Evolutionary conservation across 2,329 filamentous ascomycete species (phyloP).

Genomic region (Aspergillus spinulosporus): DNA sequence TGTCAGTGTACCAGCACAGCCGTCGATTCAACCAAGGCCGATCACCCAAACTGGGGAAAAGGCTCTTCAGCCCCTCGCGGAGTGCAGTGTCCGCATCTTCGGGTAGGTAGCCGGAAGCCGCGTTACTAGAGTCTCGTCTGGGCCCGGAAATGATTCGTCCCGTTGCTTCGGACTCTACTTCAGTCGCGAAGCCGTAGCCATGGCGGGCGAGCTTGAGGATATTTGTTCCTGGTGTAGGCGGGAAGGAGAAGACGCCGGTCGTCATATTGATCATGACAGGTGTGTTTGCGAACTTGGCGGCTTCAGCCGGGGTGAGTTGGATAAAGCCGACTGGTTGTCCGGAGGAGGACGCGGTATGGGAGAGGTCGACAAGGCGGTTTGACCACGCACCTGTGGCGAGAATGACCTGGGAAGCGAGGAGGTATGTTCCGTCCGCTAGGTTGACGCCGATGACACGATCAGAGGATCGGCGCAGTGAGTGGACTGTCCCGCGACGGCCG

Average conservation of each 20-base stretch:
- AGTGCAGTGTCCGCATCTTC: conserved; percentile 60
- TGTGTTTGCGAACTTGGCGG: conserved; percentile 59
- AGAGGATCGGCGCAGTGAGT: conserved; percentile 29
- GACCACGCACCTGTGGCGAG: conserved; percentile 85
- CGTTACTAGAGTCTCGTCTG: conserved; percentile 39
- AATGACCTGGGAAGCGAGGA: conserved; percentile 69
- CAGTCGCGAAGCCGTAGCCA: conserved; percentile 58
- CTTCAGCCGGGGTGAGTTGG: conserved; percentile 67
- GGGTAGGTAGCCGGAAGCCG: conserved; percentile 38
- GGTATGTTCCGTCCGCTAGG: conserved; percentile 48
- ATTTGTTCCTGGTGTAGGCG: conserved; percentile 46
- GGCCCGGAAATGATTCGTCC: conserved; percentile 32
- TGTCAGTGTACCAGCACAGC: conserved; percentile 75
- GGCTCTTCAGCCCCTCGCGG: conserved; percentile 58
- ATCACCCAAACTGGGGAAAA: conserved; percentile 60
- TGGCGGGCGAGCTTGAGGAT: conserved; percentile 67
- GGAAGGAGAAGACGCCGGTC: conserved; percentile 52
- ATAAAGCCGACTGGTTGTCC: conserved; percentile 78
- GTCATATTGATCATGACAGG: conserved; percentile 58
- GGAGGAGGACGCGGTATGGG: conserved; percentile 71
- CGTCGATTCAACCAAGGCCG: conserved; percentile 61
- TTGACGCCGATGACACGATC: conserved; percentile 57
- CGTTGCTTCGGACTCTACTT: conserved; percentile 25
- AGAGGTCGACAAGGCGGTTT: conserved; percentile 68
- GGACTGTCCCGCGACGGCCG: conserved; percentile 33